Evolutionary conservation across 2,329 filamentous ascomycete species (phyloP), one percentile per base, ranked within the genome.

Genomic region (Acrocalymma vagum): DNA sequence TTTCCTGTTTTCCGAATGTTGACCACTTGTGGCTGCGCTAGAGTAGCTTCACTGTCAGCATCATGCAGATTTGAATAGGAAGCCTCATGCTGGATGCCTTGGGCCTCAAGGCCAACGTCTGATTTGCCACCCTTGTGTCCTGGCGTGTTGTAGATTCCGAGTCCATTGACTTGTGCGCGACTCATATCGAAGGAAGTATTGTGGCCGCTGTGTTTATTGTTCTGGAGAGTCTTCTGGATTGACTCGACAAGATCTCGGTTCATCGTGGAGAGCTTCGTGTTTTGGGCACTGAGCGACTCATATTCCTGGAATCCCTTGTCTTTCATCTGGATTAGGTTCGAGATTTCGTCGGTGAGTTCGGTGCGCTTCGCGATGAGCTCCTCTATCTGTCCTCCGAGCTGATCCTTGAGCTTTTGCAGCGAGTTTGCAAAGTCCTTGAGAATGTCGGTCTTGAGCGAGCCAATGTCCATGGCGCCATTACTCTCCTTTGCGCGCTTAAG

Each of bases 291-390:
- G 29, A 99, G 77, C 62, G 95, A 90, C 74, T 97, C 94, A 63
- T 96, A 97, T 64, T 99, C 94, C 61, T 95, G 84, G 59, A 96
- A 86, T 10, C 90, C 92, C 65, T 94, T 90, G 69, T 97, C 93
- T 59, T 95, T 90, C 75, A 94, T 88, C 36, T 88, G 86, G 25
- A 88, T 84, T 16, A 95, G 82, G 58, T 86, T 87, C 43, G 86
- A 85, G 63, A 93, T 90, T 68, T 97, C 92, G 40, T 96, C 90
- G 0, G 91, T 75, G 9, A 96, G 73, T 51, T 90, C 84, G 60
- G 94, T 90, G 45, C 90, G 85, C 70, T 93, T 89, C 24, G 93
- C 86, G 37, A 96, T 90, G 52, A 96, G 86, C 38, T 95, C 90
- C 67, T 95, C 92, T 58, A 97, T 90, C 37, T 87, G 81, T 5